Percentiles rank a stretch among this genome's conserved stretches.
Conservation (phyloP, 106 monocot genomes). For the Acorus gramineus region DNA sequence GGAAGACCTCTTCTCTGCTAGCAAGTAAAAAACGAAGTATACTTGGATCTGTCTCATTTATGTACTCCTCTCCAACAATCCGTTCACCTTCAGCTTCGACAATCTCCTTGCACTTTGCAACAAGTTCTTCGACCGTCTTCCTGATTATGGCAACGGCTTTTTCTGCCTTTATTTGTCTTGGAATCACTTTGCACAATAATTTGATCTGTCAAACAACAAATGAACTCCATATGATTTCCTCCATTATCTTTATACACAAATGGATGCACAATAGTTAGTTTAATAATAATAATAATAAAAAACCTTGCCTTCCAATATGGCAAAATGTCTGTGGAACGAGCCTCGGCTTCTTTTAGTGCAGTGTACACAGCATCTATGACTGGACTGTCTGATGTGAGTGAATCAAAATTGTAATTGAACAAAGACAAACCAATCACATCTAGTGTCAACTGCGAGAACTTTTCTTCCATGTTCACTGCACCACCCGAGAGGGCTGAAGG, state of each 20-base stretch:
- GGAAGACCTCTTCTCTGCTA: conserved; percentile 87
- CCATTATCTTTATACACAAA: too few species aligned
- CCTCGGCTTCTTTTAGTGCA: conserved; percentile 89
- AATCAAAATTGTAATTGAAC: conserved; percentile 97
- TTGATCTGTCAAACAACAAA: conserved; percentile 38
- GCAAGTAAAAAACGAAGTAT: conserved; percentile 92
- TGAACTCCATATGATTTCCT: too few species aligned
- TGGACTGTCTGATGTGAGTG: conserved; percentile 79
- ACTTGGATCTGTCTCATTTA: conserved; percentile 95
- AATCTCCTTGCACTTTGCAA: conserved; percentile 75
- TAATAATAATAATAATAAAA: neutral
- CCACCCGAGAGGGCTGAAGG: conserved; percentile 39
- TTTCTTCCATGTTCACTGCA: conserved; percentile 87
- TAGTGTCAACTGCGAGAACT: conserved; percentile 86
- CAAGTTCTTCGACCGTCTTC: conserved; percentile 85
- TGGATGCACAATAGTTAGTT: neutral
- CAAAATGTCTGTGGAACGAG: conserved; percentile 86
- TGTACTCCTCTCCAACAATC: conserved; percentile 84
- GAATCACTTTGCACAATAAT: conserved; percentile 67
- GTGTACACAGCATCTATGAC: conserved; percentile 97
- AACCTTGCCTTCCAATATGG: conserved; percentile 85
- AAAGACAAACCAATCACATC: conserved; percentile 91
- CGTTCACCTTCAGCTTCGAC: conserved; percentile 89
- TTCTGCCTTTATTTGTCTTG: conserved; percentile 93
- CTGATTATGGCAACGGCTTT: conserved; percentile 70